Base-by-base conservation (phyloP, 495 filamentous ascomycete genomes). In the Hapsidospora chrysogenum region DNA sequence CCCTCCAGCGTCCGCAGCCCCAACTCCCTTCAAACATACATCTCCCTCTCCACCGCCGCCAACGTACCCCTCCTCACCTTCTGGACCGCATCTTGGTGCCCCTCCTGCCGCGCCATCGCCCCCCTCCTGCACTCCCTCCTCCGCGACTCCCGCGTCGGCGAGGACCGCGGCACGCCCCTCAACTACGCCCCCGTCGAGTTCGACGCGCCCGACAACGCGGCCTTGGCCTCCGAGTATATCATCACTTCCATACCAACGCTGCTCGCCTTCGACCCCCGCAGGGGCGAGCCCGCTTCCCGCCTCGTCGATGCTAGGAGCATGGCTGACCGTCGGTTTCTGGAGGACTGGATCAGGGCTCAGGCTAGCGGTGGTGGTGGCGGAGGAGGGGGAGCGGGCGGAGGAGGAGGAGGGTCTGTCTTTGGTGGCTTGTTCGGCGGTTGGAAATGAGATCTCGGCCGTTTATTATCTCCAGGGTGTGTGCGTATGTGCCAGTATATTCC, bases 71-170 rank as follows among this genome's bases (percentile, higher is more conserved):
- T 82, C 4, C 56, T 82, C 21, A 81, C 78, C 1, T 54, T 81
- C 10, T 83, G 77, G 78, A 78, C 72, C 1, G 64, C 78, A 1
- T 72, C 68, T 7, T 80, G 64, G 52, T 80, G 75, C 49, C 48
- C 63, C 6, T 68, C 66, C 7, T 83, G 76, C 52, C 56, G 56
- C 17, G 42, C 50, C 11, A 61, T 79, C 14, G 55, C 53, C 3
- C 72, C 74, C 4, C 42, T 78, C 7, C 14, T 82, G 1, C 44
- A 50, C 16, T 49, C 61, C 4, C 45, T 78, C 18, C 50, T 80
- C 22, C n/a, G n/a, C n/a, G 56, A 70, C 39, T 61, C 66, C 8
- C 61, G 65, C 0, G 54, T 72, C 2, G 73, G 73, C n/a, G 71
- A 78, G 45, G 49, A 41, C 6, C 60, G 69, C 45, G 71, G 73